Conservation (phyloP, 371 early-diverging fungal species). For the Lichtheimia ornata region DNA sequence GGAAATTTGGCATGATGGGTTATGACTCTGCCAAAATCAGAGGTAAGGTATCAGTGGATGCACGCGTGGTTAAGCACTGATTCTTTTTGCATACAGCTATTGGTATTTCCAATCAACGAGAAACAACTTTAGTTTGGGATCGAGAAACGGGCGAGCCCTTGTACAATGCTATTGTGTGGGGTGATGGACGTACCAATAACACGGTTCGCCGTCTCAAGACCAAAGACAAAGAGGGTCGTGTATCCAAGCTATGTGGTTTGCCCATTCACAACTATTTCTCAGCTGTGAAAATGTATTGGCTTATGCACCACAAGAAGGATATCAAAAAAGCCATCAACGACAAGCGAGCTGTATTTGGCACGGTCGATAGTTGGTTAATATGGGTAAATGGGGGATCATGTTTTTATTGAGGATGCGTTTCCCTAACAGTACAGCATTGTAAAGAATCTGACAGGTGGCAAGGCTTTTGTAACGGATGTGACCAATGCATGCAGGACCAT, state of each 20-base stretch:
- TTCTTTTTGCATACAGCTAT: slow-evolving; percentile 47
- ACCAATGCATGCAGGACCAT: slow-evolving; percentile 93
- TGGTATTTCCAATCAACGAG: slow-evolving; percentile 94
- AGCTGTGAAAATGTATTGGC: slow-evolving; percentile 89
- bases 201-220: slow-evolving; percentile 36
- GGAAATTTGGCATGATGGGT: slow-evolving; percentile 66
- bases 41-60: slow-evolving; percentile 30
- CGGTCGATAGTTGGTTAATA: slow-evolving; percentile 92
- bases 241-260: slow-evolving; percentile 71
- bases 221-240: slow-evolving; percentile 40
- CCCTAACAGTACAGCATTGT: neutral
- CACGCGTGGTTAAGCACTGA: neutral
- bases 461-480: slow-evolving; percentile 83
- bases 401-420: neutral
- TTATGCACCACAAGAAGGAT: slow-evolving; percentile 71
- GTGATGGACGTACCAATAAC: slow-evolving; percentile 36
- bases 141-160: slow-evolving; percentile 75
- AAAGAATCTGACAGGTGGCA: slow-evolving; percentile 82
- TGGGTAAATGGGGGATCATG: slow-evolving; percentile 48
- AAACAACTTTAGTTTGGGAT: slow-evolving; percentile 90
- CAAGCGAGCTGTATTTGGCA: slow-evolving; percentile 72
- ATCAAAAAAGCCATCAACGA: slow-evolving; percentile 17
- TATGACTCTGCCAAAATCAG: slow-evolving; percentile 60
- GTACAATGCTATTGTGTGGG: slow-evolving; percentile 66
- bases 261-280: slow-evolving; percentile 92